phyloP scores from a whole-genome alignment of 148 eudicot genomes.

The Rhododendron griersonianum region DNA sequence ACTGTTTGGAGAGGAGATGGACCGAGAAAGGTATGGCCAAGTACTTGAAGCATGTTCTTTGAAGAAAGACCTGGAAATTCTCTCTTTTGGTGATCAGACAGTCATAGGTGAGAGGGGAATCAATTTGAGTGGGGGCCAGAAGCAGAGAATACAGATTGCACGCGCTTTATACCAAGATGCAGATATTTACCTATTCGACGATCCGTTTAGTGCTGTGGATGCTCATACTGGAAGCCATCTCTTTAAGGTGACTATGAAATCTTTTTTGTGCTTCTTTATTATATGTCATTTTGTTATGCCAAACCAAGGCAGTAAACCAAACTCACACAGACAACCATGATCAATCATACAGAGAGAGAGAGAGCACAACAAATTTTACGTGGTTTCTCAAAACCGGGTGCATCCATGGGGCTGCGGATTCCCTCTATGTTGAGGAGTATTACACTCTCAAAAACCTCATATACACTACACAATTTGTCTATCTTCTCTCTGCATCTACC shows the following conservation, averaged over 20 bases:
- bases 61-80: conserved; percentile 42
- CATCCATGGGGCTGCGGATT: no score
- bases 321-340: no score
- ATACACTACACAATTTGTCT: no score
- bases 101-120: conserved; percentile 62
- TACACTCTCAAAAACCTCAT: no score
- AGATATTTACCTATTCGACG: conserved; percentile 55
- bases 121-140: conserved; percentile 71
- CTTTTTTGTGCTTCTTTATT: not conserved
- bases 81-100: conserved; percentile 47
- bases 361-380: no score
- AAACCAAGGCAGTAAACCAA: not conserved
- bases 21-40: conserved; percentile 35
- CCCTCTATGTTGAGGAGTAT: no score
- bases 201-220: conserved; percentile 70
- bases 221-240: conserved; percentile 69
- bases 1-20: conserved; percentile 44
- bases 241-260: conserved; percentile 35
- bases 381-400: no score
- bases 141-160: conserved; percentile 60
- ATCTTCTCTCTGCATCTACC: no score
- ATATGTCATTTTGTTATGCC: not conserved
- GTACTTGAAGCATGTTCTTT: conserved; percentile 54
- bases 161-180: conserved; percentile 54
- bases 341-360: no score